Evolutionary conservation across 2,329 filamentous ascomycete species (phyloP).

Genomic region (Didymellaceae sp.): DNA sequence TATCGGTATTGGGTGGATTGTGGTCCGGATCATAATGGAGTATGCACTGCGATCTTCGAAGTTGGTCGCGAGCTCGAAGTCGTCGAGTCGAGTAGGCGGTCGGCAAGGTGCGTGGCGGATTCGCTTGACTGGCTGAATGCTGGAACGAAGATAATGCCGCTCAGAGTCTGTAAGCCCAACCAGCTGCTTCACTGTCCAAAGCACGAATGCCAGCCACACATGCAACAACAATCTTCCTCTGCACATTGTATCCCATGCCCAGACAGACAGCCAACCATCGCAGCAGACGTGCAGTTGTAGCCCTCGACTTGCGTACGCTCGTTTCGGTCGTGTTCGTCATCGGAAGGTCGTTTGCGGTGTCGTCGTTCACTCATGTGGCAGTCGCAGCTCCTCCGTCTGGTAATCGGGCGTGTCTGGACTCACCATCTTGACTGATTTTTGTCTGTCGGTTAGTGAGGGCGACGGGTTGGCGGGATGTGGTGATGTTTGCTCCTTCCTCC

Average conservation of each 20-base stretch:
- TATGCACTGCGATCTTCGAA: not conserved
- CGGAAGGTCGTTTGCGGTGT: constrained; percentile 20
- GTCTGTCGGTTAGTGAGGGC: constrained; percentile 45
- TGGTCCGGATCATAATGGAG: not conserved
- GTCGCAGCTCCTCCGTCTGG: constrained; percentile 14
- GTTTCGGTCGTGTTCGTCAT: constrained; percentile 30
- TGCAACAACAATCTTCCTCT: not conserved
- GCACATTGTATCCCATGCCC: constrained; percentile 1
- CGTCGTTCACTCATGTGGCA: constrained; percentile 40
- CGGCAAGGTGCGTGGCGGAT: not conserved
- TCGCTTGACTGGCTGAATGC: not conserved
- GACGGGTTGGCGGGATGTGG: constrained; percentile 45
- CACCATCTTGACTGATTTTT: constrained; percentile 52
- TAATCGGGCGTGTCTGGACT: constrained; percentile 26
- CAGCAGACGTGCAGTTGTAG: not conserved
- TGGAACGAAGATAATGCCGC: not conserved
- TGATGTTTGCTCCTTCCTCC: constrained; percentile 21
- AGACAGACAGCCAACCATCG: not conserved
- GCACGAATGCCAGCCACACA: not conserved
- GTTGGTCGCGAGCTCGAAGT: not conserved
- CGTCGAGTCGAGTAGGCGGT: too few species aligned
- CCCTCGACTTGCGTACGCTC: constrained; percentile 18
- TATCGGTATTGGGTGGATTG: not conserved
- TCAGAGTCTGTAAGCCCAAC: not conserved
- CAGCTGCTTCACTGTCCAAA: not conserved